A percentile compares a stretch with the other conserved stretches of the same genome.
These are phyloP conservation scores for Trichothecium sympodiale DNA, from an alignment of 2,329 filamentous ascomycete genomes.

Conservation along the genomic window DNA sequence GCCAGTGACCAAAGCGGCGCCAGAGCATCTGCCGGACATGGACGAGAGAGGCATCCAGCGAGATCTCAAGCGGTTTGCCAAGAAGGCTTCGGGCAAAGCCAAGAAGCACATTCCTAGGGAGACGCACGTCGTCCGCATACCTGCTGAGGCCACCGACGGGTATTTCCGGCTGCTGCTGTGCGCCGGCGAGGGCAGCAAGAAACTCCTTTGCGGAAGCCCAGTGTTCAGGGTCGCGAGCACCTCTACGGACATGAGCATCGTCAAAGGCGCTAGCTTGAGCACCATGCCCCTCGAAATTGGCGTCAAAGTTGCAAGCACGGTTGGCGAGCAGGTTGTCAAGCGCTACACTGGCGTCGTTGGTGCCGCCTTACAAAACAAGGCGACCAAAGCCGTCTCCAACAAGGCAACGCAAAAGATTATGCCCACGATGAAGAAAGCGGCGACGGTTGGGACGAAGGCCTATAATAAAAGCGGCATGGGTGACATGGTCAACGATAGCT, in stretches of 20 bases:
- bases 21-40: conserved; percentile 36
- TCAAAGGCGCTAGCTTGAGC: conserved; percentile 52
- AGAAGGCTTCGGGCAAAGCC: conserved; percentile 36
- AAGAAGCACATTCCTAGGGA: conserved; percentile 44
- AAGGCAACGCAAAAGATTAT: neutral
- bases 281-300: conserved; percentile 58
- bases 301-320: conserved; percentile 41
- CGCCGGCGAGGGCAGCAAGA: conserved; percentile 30
- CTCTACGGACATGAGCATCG: conserved; percentile 46
- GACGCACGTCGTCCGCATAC: conserved; percentile 54
- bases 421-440: conserved; percentile 3
- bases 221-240: conserved; percentile 60
- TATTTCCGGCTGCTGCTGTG: conserved; percentile 60
- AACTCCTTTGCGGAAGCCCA: conserved; percentile 52
- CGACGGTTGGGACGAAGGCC: conserved; percentile 16
- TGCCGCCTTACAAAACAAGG: conserved; percentile 26
- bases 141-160: conserved; percentile 50
- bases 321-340: conserved; percentile 32
- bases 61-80: conserved; percentile 53
- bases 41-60: conserved; percentile 59
- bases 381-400: conserved; percentile 27
- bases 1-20: conserved; percentile 34
- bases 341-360: conserved; percentile 27
- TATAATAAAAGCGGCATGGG: conserved; percentile 19
- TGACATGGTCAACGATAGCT: conserved; percentile 17